Conservation (phyloP, 2,329 filamentous ascomycete species). For the Aureobasidium leucospermi region DNA sequence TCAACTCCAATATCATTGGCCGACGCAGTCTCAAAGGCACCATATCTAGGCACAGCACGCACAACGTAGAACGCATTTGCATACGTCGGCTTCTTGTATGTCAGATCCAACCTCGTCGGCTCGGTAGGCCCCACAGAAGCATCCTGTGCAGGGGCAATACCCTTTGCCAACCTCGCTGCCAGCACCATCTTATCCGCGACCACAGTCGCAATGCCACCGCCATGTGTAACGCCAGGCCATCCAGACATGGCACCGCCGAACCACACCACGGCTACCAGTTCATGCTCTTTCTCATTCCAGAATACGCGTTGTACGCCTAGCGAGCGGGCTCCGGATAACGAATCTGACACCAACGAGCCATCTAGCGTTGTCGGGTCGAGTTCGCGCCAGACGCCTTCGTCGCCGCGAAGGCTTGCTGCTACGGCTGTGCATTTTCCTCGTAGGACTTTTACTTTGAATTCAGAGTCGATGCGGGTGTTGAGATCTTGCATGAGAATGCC, state of each 20-base stretch:
- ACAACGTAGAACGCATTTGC: conserved; percentile 59
- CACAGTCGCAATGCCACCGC: conserved; percentile 60
- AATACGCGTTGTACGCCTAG: conserved; percentile 54
- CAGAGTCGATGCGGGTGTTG: conserved; percentile 35
- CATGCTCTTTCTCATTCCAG: conserved; percentile 51
- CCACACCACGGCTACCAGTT: conserved; percentile 57
- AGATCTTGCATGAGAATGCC: conserved; percentile 34
- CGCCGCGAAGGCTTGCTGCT: conserved; percentile 15
- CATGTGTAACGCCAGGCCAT: conserved; percentile 67
- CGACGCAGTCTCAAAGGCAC: conserved; percentile 19
- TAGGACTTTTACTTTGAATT: conserved; percentile 44
- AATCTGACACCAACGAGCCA: not conserved
- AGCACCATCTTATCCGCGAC: conserved; percentile 64
- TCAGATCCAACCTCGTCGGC: conserved; percentile 40
- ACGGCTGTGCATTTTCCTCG: conserved; percentile 35
- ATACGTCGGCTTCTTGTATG: conserved; percentile 55
- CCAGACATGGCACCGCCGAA: conserved; percentile 59
- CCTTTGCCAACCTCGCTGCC: conserved; percentile 48
- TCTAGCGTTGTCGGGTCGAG: conserved; percentile 1
- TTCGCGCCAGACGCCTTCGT: conserved; percentile 15
- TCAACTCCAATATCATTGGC: conserved; percentile 38
- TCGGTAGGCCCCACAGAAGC: conserved; percentile 18
- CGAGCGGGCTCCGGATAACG: conserved; percentile 33
- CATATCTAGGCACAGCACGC: conserved; percentile 35
- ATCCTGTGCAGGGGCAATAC: not conserved